A percentile compares a stretch with the other conserved stretches of the same genome.
Evolutionary conservation across 257 asterid species (phyloP).

Genomic region (Ilex aquifolium): DNA sequence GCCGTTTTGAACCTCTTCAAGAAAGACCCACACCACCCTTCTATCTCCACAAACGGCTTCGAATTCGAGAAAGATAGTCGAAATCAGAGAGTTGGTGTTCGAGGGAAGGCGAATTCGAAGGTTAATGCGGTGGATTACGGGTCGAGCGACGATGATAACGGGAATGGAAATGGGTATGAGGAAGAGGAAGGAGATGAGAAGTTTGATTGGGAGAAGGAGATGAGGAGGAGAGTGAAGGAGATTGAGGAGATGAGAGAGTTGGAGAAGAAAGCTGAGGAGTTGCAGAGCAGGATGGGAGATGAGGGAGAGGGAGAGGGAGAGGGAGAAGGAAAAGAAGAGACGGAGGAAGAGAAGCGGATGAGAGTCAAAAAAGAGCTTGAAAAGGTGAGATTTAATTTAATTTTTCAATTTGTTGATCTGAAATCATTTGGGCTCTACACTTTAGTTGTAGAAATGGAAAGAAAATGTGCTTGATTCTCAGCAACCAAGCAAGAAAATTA

Average conservation of each 20-base stretch:
- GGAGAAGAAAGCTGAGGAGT: conserved; percentile 86
- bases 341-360: conserved; percentile 76
- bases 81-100: conserved; percentile 20
- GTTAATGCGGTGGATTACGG: conserved; percentile 62
- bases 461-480: too few relatives aligned
- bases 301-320: conserved; percentile 36
- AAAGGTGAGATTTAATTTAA: conserved; percentile 35
- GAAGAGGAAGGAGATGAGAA: conserved; percentile 47
- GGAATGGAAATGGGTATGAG: conserved; percentile 52
- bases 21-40: conserved; percentile 39
- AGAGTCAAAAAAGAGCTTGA: conserved; percentile 81
- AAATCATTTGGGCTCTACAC: too few relatives aligned
- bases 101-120: conserved; percentile 50
- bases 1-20: conserved; percentile 36
- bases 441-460: too few relatives aligned
- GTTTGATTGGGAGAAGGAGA: conserved; percentile 74
- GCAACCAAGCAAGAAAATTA: too few relatives aligned
- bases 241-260: conserved; percentile 79
- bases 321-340: conserved; percentile 39
- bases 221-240: conserved; percentile 84
- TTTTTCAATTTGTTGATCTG: neutral
- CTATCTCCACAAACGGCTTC: conserved; percentile 22
- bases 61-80: conserved; percentile 47
- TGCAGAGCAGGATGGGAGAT: conserved; percentile 57
- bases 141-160: conserved; percentile 79